phyloP scores from a whole-genome alignment of 2,329 filamentous ascomycete genomes.

The Arthrocladium fulminans region DNA sequence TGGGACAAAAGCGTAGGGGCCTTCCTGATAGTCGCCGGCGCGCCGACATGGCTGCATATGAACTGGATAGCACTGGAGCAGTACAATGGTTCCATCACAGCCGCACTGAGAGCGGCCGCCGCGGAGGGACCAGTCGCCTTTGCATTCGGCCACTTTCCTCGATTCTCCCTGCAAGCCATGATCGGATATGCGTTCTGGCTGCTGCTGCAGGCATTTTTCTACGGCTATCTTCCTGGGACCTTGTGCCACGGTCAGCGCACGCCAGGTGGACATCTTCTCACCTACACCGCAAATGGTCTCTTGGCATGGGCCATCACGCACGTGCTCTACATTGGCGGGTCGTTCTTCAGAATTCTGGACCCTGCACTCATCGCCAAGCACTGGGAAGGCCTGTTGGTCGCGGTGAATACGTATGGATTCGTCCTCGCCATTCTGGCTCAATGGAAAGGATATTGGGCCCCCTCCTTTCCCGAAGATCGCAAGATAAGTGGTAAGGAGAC shows the following conservation, averaged over 20 bases:
- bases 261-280: slow-evolving; percentile 9
- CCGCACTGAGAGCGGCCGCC: not conserved
- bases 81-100: slow-evolving; percentile 7
- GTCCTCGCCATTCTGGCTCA: slow-evolving; percentile 7
- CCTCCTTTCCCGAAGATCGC: slow-evolving; percentile 7
- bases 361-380: slow-evolving; percentile 9
- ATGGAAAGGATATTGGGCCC: slow-evolving; percentile 8
- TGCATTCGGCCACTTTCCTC: slow-evolving; percentile 4
- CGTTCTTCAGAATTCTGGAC: slow-evolving; percentile 6
- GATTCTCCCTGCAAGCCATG: not conserved
- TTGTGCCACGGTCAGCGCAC: slow-evolving; percentile 9
- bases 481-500: slow-evolving; percentile 9
- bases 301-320: slow-evolving; percentile 9
- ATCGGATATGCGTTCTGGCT: slow-evolving; percentile 9
- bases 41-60: slow-evolving; percentile 7
- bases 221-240: slow-evolving; percentile 8
- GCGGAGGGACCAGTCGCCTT: slow-evolving; percentile 6
- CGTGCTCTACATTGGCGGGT: not conserved
- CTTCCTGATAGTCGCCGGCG: slow-evolving; percentile 1
- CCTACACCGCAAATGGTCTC: slow-evolving; percentile 10
- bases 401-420: slow-evolving; percentile 10
- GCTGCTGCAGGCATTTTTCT: slow-evolving; percentile 9
- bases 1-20: slow-evolving; percentile 8
- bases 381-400: slow-evolving; percentile 8
- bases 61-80: slow-evolving; percentile 10